phyloP scores from a whole-genome alignment of 306 rosid genomes.

The Rosa lucieae region DNA sequence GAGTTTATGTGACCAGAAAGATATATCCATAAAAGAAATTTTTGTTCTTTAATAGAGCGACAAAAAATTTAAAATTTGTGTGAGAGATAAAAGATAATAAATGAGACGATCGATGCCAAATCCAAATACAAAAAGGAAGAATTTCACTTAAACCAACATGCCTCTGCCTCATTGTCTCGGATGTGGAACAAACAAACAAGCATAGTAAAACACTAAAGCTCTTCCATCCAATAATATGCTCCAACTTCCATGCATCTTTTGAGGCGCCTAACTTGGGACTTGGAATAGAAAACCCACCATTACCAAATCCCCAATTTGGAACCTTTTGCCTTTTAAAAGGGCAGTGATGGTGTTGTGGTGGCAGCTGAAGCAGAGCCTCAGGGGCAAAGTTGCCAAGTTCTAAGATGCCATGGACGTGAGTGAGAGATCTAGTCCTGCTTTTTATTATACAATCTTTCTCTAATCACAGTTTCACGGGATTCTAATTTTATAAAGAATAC shows the following conservation, averaged over 20 bases:
- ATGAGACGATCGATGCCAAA: constrained; percentile 19
- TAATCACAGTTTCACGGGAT: neutral
- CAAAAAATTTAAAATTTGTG: too few species aligned
- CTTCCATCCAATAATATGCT: constrained; percentile 2
- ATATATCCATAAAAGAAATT: neutral
- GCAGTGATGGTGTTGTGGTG: neutral
- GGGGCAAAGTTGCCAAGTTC: neutral
- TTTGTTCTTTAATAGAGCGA: too few species aligned
- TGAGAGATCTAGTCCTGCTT: neutral
- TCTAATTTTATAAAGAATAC: neutral
- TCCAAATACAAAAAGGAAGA: neutral
- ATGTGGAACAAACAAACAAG: neutral
- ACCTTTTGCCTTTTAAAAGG: neutral
- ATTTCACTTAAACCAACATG: constrained; percentile 10
- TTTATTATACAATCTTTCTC: neutral
- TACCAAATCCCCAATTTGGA: neutral
- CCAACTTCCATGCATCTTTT: constrained; percentile 1
- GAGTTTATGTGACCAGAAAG: neutral
- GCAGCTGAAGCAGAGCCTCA: neutral
- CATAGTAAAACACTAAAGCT: neutral
- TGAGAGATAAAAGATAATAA: neutral
- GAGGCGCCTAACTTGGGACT: neutral
- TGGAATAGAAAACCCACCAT: constrained; percentile 5
- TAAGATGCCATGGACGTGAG: constrained; percentile 7
- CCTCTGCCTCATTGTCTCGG: constrained; percentile 7